Evolutionary conservation across 2,329 filamentous ascomycete species (phyloP), one percentile per base, ranked within the genome.

Genomic region (Hymenoscyphus repandus): DNA sequence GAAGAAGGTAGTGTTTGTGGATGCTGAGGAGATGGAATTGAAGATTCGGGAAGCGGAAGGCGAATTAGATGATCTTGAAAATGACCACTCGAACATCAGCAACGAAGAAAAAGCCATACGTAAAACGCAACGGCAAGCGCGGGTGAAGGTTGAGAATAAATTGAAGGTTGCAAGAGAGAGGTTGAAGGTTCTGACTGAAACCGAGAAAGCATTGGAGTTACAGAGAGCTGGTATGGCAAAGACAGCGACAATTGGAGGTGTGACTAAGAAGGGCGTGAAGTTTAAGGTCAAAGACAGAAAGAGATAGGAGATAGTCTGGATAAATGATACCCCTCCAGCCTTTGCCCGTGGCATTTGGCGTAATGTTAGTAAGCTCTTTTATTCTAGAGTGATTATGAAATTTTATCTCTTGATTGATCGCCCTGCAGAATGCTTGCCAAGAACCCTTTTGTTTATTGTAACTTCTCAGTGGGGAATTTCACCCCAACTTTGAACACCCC

Each of bases 151-250:
- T 17, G 72, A 72, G 47, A 68, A 64, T 20, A 74, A 74, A 53
- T 69, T 85, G 31, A 70, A 70, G 37, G 69, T 67, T 17, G 74
- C 78, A 5, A 74, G 71, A 56, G 75, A 77, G 67, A 78, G 81
- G 66, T 69, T 83, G 55, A 72, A 72, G 62, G 70, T 72, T 1
- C 68, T 85, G 27, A 70, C 74, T n/a, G 70, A 74, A 18, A 77
- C 80, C 20, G 82, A 85, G 66, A 68, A 72, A 36, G 70, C 76
- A 58, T 70, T 85, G 22, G 80, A 81, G 54, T 53, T 80, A 49
- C 79, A 84, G 66, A 72, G 76, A 52, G 77, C 79, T 15, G 79
- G 76, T 64, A 85, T 84, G 80, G 79, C 79, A 33, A 85, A 85
- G 71, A 82, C 80, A 57, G 72, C 77, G 7, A 84, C 80, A 1